These are phyloP conservation scores for Aurantiochytrium sp. DNA, from an alignment of 108 stramenopile genomes.

Conservation along the genomic window DNA sequence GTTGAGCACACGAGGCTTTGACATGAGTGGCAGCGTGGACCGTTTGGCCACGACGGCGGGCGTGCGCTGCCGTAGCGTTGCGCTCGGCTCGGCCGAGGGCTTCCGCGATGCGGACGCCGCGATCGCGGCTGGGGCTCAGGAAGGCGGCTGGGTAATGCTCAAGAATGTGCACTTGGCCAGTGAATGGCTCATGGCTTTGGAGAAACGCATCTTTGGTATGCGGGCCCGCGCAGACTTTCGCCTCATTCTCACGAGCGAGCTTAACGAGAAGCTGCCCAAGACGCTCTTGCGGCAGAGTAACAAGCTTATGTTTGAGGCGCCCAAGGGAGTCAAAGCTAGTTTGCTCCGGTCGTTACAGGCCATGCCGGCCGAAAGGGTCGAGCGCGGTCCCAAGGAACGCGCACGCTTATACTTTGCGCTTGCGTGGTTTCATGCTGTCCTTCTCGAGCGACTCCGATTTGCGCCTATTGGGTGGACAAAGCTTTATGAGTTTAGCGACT, in stretches of 20 bases:
- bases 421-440: constrained; percentile 88
- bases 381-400: constrained; percentile 44
- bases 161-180: constrained; percentile 91
- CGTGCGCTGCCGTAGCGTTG: constrained; percentile 69
- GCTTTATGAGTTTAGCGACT: constrained; percentile 87
- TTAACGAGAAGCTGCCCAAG: constrained; percentile 63
- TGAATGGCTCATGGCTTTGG: constrained; percentile 89
- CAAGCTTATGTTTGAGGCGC: constrained; percentile 66
- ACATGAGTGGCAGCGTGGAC: constrained; percentile 89
- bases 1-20: constrained; percentile 88
- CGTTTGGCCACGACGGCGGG: constrained; percentile 65
- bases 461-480: constrained; percentile 88
- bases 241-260: constrained; percentile 60
- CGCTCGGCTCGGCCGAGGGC: constrained; percentile 91
- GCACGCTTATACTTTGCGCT: constrained; percentile 78
- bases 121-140: constrained; percentile 61
- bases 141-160: constrained; percentile 92
- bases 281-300: constrained; percentile 50
- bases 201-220: constrained; percentile 82
- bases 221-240: constrained; percentile 29
- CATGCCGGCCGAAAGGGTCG: constrained; percentile 53
- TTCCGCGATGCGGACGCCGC: constrained; percentile 72
- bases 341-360: constrained; percentile 74
- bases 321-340: constrained; percentile 81
- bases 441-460: constrained; percentile 89